Base-by-base conservation (phyloP, 2,329 filamentous ascomycete genomes). In the Talaromyces piceae region DNA sequence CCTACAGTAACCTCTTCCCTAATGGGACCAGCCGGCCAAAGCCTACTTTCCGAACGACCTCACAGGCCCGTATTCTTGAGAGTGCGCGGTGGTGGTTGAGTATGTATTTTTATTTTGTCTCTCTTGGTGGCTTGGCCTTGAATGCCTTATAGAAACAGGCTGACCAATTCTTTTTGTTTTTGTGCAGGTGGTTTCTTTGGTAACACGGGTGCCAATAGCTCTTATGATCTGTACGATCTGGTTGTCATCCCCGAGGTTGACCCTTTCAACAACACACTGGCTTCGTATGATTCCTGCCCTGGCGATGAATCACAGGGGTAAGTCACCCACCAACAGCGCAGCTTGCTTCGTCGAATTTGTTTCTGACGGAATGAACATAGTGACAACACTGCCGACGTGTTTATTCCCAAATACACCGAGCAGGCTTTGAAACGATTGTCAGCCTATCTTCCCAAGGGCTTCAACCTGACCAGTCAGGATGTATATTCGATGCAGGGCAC, bases 51-150 rank as follows among this genome's bases (percentile, higher is more conserved):
- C 68, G 79, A 23, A 80, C 78, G 0, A 81, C 79, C 0, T 69
- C 70, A 37, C 78, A 81, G 61, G 72, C 69, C 9, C 71, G 79
- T 25, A 81, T 81, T 41, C 59, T 75, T 52, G 78, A 81, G 61
- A 78, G 73, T 56, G 65, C 65, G 25, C 57, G 63, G 3, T 67
- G 64, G 63, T 67, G 63, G 63, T 78, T 60, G 70, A 78, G 37
- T 72, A 7, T 12, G 39, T 43, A 22, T 43, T 3, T 23, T 3
- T n/a, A 2, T 23, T 43, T 8, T 25, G 4, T 9, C 5, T 9
- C 11, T 13, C 6, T 43, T n/a, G n/a, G n/a, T n/a, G n/a, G n/a
- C n/a, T n/a, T n/a, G n/a, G n/a, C n/a, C n/a, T n/a, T n/a, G n/a
- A n/a, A n/a, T n/a, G n/a, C n/a, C 3, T 41, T 6, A 41, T 12